phyloP scores from a whole-genome alignment of 1,284 basidiomycete genomes.

The Malassezia restricta region DNA sequence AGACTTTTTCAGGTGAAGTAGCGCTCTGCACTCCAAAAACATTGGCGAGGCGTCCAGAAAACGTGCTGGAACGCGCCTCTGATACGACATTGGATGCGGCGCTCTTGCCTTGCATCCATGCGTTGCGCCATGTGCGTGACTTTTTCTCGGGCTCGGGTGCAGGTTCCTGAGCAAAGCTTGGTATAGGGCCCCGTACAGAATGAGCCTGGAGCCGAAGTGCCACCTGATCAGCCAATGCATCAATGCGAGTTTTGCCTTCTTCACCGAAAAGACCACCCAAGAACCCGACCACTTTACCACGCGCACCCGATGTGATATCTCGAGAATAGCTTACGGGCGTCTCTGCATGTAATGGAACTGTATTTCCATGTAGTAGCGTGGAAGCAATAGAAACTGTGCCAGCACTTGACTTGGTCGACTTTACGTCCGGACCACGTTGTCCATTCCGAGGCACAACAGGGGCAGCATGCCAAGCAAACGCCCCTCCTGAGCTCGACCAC shows the following conservation, averaged over 20 bases:
- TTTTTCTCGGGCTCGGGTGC: neutral
- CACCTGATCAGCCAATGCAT: constrained; percentile 39
- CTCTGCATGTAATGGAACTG: constrained; percentile 15
- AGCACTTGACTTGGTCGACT: neutral
- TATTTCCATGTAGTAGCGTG: constrained; percentile 2
- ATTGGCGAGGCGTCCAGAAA: constrained; percentile 26
- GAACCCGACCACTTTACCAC: constrained; percentile 40
- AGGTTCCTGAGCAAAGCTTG: constrained; percentile 34
- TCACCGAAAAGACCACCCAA: constrained; percentile 42
- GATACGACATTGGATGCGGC: constrained; percentile 13
- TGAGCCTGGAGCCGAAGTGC: constrained; percentile 38
- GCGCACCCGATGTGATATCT: constrained; percentile 36
- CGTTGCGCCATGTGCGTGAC: neutral
- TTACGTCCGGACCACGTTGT: neutral
- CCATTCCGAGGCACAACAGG: constrained; percentile 24
- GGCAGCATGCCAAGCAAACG: constrained; percentile 41
- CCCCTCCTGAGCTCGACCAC: constrained; percentile 33
- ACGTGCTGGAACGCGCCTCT: constrained; percentile 16
- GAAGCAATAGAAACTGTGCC: constrained; percentile 5
- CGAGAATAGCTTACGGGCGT: constrained; percentile 36
- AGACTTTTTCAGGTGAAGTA: neutral
- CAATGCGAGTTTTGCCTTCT: constrained; percentile 42
- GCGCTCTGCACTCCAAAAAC: constrained; percentile 17
- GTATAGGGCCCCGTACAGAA: constrained; percentile 37
- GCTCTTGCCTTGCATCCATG: constrained; percentile 1